Evolutionary conservation across 345 rosid genomes (phyloP), one percentile per base, ranked within the genome.

Genomic region (Syzygium grande): DNA sequence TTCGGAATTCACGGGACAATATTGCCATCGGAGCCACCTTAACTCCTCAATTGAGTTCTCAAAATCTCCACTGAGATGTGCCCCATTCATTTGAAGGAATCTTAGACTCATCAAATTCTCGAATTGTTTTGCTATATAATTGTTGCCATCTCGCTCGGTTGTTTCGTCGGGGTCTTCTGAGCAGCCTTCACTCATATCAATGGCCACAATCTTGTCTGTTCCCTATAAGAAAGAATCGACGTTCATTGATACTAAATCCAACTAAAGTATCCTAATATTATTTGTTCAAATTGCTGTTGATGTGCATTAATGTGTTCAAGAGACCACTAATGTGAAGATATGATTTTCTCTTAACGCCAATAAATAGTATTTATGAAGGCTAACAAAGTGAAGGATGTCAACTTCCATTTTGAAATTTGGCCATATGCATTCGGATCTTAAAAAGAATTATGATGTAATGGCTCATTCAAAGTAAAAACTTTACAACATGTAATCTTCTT

Each of bases 1-100:
- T 27, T 59, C 68, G 1, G 27, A 59, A 27, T 0, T 59, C 0
- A 0, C 0, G 0, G 68, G 68, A 59, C 68, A 59, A 0, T 5
- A 0, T 27, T 0, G 3, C 30, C 68, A 59, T 27, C 2, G 68
- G 12, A 59, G 68, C 68, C 68, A 59, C 11, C 3, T 59, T 59
- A 59, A 59, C 17, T 1, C 8, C 4, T 27, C 2, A 3, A 59
- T 11, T 12, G 7, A 59, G 34, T 59, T 8, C 34, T 27, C 3
- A 59, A 59, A 59, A 59, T 59, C 68, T 59, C 68, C 68, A 59
- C 7, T 27, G 1, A 59, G 61, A 3, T 56, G 61, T 22, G 27
- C 61, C 11, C 61, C 61, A 1, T 23, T 1, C 25, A 56, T 9
- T 11, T 56, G n/a, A 22, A 56, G n/a, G 61, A 56, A 56, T 56